Conservation (phyloP, 257 asterid genomes). For the Solanum pinnatisectum region DNA sequence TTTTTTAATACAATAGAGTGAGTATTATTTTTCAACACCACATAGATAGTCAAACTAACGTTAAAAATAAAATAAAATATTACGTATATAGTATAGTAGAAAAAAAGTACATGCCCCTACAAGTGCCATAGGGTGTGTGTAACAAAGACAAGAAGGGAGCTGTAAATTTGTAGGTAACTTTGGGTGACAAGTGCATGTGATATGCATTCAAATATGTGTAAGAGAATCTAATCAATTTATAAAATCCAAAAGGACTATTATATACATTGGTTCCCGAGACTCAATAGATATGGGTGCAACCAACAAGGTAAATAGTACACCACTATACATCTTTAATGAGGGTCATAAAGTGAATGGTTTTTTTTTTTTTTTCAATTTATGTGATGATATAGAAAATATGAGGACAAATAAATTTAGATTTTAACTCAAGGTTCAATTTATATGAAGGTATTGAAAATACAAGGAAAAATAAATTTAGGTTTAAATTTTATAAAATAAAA, state of each 20-base stretch:
- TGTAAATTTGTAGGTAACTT: not conserved
- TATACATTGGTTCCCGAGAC: slow-evolving; percentile 24
- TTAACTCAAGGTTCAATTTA: no score
- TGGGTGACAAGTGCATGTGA: slow-evolving; percentile 64
- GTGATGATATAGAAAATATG: no score
- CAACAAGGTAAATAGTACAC: not conserved
- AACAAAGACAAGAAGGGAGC: not conserved
- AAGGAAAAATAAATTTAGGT: not conserved
- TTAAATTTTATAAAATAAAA: no score
- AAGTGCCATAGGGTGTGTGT: not conserved
- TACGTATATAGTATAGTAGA: no score
- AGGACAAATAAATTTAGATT: no score
- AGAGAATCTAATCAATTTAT: slow-evolving; percentile 46
- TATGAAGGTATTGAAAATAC: no score
- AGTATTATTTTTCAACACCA: not conserved
- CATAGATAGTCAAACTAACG: slow-evolving; percentile 8
- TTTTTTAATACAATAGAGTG: not conserved
- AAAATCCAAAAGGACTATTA: slow-evolving; percentile 3
- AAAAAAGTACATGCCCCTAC: not conserved
- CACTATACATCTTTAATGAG: not conserved
- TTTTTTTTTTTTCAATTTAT: no score
- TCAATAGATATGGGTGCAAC: not conserved
- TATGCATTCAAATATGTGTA: not conserved
- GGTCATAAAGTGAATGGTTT: not conserved
- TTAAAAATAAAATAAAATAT: not conserved